Evolutionary conservation across 192 early-diverging fungal species (phyloP), one percentile per base, ranked within the genome.

Genomic region (Thoreauomyces humboldtii): DNA sequence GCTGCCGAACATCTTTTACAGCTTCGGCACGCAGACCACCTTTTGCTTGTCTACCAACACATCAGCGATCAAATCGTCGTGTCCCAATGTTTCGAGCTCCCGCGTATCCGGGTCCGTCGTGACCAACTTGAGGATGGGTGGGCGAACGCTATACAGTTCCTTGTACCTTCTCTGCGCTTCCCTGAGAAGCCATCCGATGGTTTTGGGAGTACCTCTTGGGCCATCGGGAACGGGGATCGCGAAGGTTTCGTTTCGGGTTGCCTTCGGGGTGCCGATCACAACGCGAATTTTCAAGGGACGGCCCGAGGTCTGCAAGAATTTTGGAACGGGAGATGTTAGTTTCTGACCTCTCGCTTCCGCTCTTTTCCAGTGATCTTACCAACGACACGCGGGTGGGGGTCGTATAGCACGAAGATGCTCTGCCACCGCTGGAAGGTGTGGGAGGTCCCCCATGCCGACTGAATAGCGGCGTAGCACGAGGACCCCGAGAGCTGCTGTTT

Each of bases 191-290:
- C 70, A 72, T 12, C 63, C 42, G 0, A 72, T 35, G 2, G 70
- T 72, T 32, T 72, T 72, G 1, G 70, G 70, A n/a, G 70, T 72
- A 17, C 70, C 70, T 12, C 19, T 19, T n/a, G 69, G 69, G 15
- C 63, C 63, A 36, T 24, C 24, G 6, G 63, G 65, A 32, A 47
- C 58, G 2, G 70, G 35, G 27, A 72, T 68, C 2, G 56, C 69
- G 29, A 70, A 56, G 21, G 54, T 60, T 28, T 72, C 70, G 12
- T 58, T 33, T 41, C 58, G 52, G 15, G 12, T 33, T n/a, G 15
- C 41, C 0, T 64, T 15, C 1, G 55, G 64, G 25, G 38, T 62
- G n/a, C 33, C 29, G 15, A 65, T 21, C 7, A 54, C 69, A 22
- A 71, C 61, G 38, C 69, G 60, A 15, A 71, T 29, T 46, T 65